Evolutionary conservation across 2,329 filamentous ascomycete species (phyloP).

Genomic region (Trichothecium roseum): DNA sequence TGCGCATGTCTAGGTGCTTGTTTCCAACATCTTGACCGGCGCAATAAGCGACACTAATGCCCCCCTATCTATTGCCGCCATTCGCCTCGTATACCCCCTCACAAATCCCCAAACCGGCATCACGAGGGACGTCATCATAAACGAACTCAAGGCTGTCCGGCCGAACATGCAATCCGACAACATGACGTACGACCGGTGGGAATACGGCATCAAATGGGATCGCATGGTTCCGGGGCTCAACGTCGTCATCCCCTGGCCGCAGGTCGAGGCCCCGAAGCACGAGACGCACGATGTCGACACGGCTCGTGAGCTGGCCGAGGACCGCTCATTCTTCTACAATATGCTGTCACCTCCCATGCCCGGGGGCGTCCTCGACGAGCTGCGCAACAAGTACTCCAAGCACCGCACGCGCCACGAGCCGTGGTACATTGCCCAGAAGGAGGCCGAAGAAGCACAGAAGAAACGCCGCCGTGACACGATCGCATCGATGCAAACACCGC

Average conservation of each 20-base stretch:
- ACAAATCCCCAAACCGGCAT: slow-evolving; percentile 53
- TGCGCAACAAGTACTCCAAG: slow-evolving; percentile 71
- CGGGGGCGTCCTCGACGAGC: slow-evolving; percentile 66
- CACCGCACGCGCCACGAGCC: slow-evolving; percentile 74
- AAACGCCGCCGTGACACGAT: slow-evolving; percentile 20
- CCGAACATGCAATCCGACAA: slow-evolving; percentile 33
- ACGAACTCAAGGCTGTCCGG: slow-evolving; percentile 51
- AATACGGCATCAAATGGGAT: slow-evolving; percentile 31
- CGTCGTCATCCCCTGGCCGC: slow-evolving; percentile 68
- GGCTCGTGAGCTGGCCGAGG: slow-evolving; percentile 62
- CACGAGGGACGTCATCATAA: slow-evolving; percentile 66
- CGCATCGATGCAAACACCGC: slow-evolving; percentile 39
- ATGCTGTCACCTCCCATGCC: slow-evolving; percentile 73
- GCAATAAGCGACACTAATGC: slow-evolving; percentile 9
- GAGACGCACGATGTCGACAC: slow-evolving; percentile 60
- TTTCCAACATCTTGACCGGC: too few relatives aligned
- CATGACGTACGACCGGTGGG: slow-evolving; percentile 29
- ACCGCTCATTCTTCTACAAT: slow-evolving; percentile 66
- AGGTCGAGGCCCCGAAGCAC: slow-evolving; percentile 34
- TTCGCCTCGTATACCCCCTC: slow-evolving; percentile 75
- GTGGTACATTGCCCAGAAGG: slow-evolving; percentile 58
- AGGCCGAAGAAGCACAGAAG: slow-evolving; percentile 42
- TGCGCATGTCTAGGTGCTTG: too few relatives aligned
- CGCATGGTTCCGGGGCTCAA: slow-evolving; percentile 62
- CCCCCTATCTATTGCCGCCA: slow-evolving; percentile 55